A percentile compares a stretch with the other conserved stretches of the same genome.
Conservation (phyloP, 2,329 filamentous ascomycete species). For the Aspergillus sp. region DNA sequence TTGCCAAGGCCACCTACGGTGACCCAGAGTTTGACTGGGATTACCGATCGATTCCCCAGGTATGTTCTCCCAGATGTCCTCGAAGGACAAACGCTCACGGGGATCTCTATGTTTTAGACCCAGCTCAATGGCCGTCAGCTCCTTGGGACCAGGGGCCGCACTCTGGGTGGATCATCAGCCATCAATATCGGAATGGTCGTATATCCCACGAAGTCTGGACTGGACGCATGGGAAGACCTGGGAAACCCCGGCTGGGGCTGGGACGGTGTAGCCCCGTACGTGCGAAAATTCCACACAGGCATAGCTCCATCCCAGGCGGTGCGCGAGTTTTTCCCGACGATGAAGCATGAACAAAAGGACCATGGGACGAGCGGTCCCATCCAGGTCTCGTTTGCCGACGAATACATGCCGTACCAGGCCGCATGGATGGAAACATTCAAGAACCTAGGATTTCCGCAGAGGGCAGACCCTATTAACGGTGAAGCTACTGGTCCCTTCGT, state of each 20-base stretch:
- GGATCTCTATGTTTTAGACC: background rate
- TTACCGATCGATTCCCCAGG: conserved; percentile 21
- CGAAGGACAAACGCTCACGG: background rate
- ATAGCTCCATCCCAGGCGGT: conserved; percentile 17
- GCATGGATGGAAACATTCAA: conserved; percentile 17
- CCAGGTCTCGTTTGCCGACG: conserved; percentile 17
- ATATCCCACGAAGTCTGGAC: conserved; percentile 33
- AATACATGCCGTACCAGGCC: conserved; percentile 16
- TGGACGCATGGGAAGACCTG: conserved; percentile 46
- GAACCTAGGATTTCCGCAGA: conserved; percentile 12
- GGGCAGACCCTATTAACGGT: conserved; percentile 16
- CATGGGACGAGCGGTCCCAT: conserved; percentile 22
- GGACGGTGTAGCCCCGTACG: conserved; percentile 48
- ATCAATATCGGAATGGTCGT: conserved; percentile 40
- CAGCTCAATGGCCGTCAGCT: conserved; percentile 42
- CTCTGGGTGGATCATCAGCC: conserved; percentile 50
- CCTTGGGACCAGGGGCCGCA: conserved; percentile 46
- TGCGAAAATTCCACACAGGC: conserved; percentile 42
- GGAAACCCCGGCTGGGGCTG: conserved; percentile 49
- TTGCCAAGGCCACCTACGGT: conserved; percentile 16
- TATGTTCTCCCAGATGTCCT: background rate
- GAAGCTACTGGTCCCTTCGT: conserved; percentile 13
- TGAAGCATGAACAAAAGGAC: conserved; percentile 1
- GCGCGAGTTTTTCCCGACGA: background rate
- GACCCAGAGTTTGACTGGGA: conserved; percentile 27